These are phyloP conservation scores for Rhizophagus clarus DNA, from an alignment of 192 early-diverging fungal species.

Conservation along the genomic window DNA sequence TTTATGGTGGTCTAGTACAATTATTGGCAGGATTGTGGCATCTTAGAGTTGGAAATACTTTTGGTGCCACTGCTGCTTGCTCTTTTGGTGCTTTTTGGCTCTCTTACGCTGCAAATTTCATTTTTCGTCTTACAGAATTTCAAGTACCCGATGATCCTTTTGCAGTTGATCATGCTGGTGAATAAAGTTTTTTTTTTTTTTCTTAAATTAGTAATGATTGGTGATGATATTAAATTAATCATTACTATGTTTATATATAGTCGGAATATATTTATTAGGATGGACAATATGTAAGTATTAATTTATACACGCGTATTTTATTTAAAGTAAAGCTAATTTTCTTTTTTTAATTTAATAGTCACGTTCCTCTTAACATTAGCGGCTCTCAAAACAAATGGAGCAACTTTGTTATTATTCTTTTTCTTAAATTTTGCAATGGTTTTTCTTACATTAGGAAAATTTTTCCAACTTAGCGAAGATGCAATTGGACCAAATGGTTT, in stretches of 20 bases:
- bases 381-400: constrained; percentile 62
- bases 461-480: constrained; percentile 44
- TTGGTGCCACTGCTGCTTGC: constrained; percentile 80
- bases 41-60: constrained; percentile 75
- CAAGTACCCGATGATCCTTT: constrained; percentile 32
- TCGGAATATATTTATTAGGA: constrained; percentile 68
- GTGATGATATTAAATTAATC: no score
- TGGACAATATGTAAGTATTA: constrained; percentile 27
- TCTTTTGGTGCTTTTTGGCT: constrained; percentile 72
- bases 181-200: neutral
- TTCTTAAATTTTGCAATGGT: constrained; percentile 66
- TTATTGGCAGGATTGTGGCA: constrained; percentile 85
- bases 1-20: constrained; percentile 78
- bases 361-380: constrained; percentile 71
- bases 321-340: no score
- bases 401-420: constrained; percentile 72
- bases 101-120: constrained; percentile 59
- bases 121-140: constrained; percentile 8
- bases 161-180: constrained; percentile 25
- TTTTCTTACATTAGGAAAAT: constrained; percentile 64
- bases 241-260: constrained; percentile 11
- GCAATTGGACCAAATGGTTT: constrained; percentile 26
- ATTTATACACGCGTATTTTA: no score
- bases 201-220: neutral
- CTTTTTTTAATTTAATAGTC: constrained; percentile 24